These are phyloP conservation scores for Fonsecaea erecta DNA, from an alignment of 2,329 filamentous ascomycete genomes.

Conservation along the genomic window DNA sequence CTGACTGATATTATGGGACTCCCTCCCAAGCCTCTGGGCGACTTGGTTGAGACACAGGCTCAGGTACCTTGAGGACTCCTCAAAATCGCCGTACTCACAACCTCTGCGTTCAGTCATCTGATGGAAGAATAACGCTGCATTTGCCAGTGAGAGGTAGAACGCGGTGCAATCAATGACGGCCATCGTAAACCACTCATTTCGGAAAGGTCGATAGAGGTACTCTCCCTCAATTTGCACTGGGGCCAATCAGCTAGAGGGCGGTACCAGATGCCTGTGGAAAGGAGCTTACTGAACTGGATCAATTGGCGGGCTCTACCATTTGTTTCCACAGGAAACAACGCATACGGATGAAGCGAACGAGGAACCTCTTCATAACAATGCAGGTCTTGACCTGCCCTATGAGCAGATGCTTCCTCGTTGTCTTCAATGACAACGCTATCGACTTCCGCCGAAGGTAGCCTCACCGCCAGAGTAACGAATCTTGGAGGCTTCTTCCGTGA, in stretches of 20 bases:
- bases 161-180: slow-evolving; percentile 37
- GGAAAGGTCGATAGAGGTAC: slow-evolving; percentile 39
- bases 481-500: slow-evolving; percentile 19
- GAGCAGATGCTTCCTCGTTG: background rate
- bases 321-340: slow-evolving; percentile 16
- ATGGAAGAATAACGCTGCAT: slow-evolving; percentile 39
- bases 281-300: slow-evolving; percentile 25
- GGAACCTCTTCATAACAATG: slow-evolving; percentile 2
- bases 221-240: slow-evolving; percentile 25
- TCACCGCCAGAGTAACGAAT: slow-evolving; percentile 5
- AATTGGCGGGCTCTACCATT: slow-evolving; percentile 17
- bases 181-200: slow-evolving; percentile 40
- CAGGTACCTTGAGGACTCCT: slow-evolving; percentile 36
- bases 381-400: background rate
- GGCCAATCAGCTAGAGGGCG: background rate
- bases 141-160: slow-evolving; percentile 38
- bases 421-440: background rate
- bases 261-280: background rate
- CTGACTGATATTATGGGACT: slow-evolving; percentile 30
- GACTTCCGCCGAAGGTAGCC: background rate
- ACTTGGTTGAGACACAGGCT: slow-evolving; percentile 35
- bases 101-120: slow-evolving; percentile 28
- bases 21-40: slow-evolving; percentile 31
- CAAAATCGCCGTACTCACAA: slow-evolving; percentile 35
- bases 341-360: slow-evolving; percentile 14